These are phyloP conservation scores for Microdochium nivale DNA, from an alignment of 2,329 filamentous ascomycete genomes.

Conservation along the genomic window DNA sequence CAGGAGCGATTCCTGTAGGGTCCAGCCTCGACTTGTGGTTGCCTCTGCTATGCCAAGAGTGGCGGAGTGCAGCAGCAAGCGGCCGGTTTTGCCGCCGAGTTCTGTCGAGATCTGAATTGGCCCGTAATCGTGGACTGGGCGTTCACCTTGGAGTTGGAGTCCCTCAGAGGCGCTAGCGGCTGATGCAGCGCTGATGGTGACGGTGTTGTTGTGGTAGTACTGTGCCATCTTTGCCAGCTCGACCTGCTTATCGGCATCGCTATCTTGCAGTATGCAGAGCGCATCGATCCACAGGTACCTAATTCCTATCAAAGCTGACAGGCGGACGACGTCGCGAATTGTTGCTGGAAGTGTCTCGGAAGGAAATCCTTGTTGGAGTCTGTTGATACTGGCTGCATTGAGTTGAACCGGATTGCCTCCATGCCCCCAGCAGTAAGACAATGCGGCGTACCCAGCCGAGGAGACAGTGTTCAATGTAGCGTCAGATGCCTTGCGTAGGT, in stretches of 20 bases:
- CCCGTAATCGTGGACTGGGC: not conserved
- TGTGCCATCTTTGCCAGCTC: slow-evolving; percentile 7
- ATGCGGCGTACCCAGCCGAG: not conserved
- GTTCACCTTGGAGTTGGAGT: not conserved
- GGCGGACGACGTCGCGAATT: too few species aligned
- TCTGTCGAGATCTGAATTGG: not conserved
- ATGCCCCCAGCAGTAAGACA: too few species aligned
- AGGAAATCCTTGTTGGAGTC: too few species aligned
- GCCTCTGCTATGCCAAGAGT: not conserved
- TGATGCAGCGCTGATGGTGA: not conserved
- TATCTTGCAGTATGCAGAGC: slow-evolving; percentile 8
- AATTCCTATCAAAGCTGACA: too few species aligned
- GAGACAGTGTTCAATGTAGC: not conserved
- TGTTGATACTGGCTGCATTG: too few species aligned
- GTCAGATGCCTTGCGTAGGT: not conserved
- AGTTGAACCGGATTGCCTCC: too few species aligned
- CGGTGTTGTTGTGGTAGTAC: slow-evolving; percentile 4
- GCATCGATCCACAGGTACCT: slow-evolving; percentile 9
- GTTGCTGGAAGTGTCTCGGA: too few species aligned
- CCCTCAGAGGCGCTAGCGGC: not conserved
- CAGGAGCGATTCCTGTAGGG: not conserved
- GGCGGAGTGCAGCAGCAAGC: not conserved
- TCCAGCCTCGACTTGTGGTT: not conserved
- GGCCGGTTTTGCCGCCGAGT: not conserved
- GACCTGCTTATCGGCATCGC: slow-evolving; percentile 6